A percentile compares a stretch with the other conserved stretches of the same genome.
Conservation (phyloP, 192 early-diverging fungal species). For the Rhizophagus prolifer region DNA sequence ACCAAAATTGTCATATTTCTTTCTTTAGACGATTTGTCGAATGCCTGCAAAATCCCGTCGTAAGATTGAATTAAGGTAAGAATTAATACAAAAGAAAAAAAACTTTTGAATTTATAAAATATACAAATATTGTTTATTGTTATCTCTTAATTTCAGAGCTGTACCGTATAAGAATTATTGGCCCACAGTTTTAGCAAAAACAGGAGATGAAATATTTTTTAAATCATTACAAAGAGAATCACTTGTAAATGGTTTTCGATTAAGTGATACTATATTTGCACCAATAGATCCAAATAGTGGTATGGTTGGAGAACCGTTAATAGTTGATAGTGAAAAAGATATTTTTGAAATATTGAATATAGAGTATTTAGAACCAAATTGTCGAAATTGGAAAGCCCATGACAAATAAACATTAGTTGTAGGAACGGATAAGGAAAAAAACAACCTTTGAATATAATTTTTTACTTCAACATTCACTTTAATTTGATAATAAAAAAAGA, state of each 20-base stretch:
- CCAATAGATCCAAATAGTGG: conserved; percentile 8
- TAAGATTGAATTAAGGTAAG: conserved; percentile 9
- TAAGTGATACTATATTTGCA: conserved; percentile 17
- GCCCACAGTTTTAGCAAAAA: conserved; percentile 11
- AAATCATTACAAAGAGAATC: conserved; percentile 2
- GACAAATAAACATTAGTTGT: not conserved
- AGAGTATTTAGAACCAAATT: not conserved
- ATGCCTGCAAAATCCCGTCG: not conserved
- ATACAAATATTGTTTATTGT: not conserved
- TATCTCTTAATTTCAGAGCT: conserved; percentile 16
- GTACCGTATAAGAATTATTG: conserved; percentile 25
- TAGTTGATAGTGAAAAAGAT: not conserved
- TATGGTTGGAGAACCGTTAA: not conserved
- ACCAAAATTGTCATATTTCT: too few relatives aligned
- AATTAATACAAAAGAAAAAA: not conserved
- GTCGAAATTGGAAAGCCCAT: not conserved
- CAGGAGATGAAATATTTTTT: conserved; percentile 23
- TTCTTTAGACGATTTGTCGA: conserved; percentile 15
- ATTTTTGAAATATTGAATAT: not conserved
- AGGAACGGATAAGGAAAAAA: too few relatives aligned
- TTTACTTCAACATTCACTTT: too few relatives aligned
- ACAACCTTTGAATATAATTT: too few relatives aligned
- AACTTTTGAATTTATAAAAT: too few relatives aligned
- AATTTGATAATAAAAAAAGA: too few relatives aligned
- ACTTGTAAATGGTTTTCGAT: not conserved